Evolutionary conservation across 371 early-diverging fungal genomes (phyloP).

Genomic region (Chytridiales sp.): DNA sequence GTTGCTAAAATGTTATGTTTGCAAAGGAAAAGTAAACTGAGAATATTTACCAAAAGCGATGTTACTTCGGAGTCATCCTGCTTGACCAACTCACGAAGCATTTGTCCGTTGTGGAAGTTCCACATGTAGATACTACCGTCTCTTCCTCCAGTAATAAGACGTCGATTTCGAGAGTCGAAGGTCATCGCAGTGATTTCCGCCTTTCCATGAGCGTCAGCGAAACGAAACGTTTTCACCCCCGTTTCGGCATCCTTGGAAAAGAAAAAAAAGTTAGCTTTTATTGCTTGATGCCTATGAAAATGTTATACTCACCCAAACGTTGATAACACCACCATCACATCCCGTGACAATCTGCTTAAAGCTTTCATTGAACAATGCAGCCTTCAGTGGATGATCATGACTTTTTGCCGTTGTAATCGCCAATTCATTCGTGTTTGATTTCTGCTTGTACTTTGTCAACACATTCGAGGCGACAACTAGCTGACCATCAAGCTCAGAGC

Average conservation of each 20-base stretch:
- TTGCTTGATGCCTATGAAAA: not conserved
- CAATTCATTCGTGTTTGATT: constrained; percentile 22
- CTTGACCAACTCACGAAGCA: constrained; percentile 48
- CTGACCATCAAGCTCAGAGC: constrained; percentile 11
- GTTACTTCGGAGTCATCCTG: constrained; percentile 48
- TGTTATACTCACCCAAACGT: constrained; percentile 47
- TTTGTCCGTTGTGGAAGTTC: constrained; percentile 56
- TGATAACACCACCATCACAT: constrained; percentile 46
- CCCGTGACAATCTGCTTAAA: constrained; percentile 49
- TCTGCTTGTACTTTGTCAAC: constrained; percentile 33
- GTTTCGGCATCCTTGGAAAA: constrained; percentile 33
- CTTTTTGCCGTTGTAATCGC: constrained; percentile 21
- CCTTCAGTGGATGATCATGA: constrained; percentile 43
- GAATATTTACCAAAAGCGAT: constrained; percentile 30
- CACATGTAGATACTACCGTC: constrained; percentile 51
- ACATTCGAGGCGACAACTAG: constrained; percentile 33
- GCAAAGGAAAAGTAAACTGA: not conserved
- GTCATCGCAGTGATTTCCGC: constrained; percentile 50
- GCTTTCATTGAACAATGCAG: constrained; percentile 43
- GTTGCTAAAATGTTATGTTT: not conserved
- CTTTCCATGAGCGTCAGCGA: constrained; percentile 43
- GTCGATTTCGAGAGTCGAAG: constrained; percentile 40
- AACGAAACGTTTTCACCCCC: constrained; percentile 46
- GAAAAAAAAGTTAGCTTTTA: not conserved
- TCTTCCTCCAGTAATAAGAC: constrained; percentile 48